A percentile compares a stretch with the other conserved stretches of the same genome.
Evolutionary conservation across 169 alveolate genomes (phyloP).

Genomic region (Eimeria praecox): DNA sequence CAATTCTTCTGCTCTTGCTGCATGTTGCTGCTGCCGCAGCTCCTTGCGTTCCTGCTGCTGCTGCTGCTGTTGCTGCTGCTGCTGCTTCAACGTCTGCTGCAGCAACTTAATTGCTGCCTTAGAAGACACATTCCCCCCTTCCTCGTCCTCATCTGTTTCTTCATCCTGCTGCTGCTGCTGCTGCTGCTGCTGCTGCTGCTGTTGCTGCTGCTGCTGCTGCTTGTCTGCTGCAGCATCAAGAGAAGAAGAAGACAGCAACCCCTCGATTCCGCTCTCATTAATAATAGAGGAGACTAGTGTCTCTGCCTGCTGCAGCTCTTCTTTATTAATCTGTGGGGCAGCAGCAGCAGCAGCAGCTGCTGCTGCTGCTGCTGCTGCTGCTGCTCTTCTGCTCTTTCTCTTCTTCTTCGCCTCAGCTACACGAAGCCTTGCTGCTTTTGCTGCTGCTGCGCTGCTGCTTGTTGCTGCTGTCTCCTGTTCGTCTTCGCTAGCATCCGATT

Average conservation of each 20-base stretch:
- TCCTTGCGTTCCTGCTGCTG: neutral
- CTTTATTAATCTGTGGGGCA: neutral
- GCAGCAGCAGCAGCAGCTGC: conserved; percentile 9
- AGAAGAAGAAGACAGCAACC: neutral
- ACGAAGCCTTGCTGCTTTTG: conserved; percentile 36
- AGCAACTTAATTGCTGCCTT: conserved; percentile 39
- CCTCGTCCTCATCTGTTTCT: neutral
- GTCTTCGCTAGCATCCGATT: neutral
- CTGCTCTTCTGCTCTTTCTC: neutral
- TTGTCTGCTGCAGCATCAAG: neutral
- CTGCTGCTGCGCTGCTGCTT: neutral
- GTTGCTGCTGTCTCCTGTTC: neutral
- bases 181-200: conserved; percentile 23
- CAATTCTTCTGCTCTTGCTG: neutral
- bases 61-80: neutral
- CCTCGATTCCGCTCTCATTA: conserved; percentile 12
- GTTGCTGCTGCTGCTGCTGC: conserved; percentile 20
- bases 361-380: conserved; percentile 3
- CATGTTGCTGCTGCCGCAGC: conserved; percentile 36
- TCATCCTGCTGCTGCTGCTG: conserved; percentile 27
- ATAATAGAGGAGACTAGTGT: conserved; percentile 12
- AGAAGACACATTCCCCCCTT: neutral
- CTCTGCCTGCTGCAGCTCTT: conserved; percentile 51
- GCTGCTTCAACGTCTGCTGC: neutral
- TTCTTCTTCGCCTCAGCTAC: neutral